Percentiles rank a stretch among this genome's conserved stretches.
phyloP scores from a whole-genome alignment of 2,329 filamentous ascomycete species.

The Talaromyces sp. region DNA sequence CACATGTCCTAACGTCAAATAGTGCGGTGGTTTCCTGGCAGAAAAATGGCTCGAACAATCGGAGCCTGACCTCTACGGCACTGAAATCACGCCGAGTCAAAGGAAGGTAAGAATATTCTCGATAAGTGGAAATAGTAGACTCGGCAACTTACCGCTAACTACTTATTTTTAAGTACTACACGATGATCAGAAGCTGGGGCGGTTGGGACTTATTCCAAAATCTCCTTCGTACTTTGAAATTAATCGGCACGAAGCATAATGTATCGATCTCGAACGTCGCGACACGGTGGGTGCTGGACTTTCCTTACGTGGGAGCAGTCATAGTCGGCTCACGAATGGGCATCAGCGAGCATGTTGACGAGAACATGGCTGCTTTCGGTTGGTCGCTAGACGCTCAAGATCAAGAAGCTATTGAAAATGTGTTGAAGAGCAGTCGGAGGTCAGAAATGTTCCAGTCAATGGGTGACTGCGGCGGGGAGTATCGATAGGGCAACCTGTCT shows the following conservation, averaged over 20 bases:
- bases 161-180: conserved; percentile 2
- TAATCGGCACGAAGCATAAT: conserved; percentile 11
- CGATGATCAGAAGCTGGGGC: conserved; percentile 16
- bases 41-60: conserved; percentile 12
- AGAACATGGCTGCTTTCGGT: conserved; percentile 12
- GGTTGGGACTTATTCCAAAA: conserved; percentile 12
- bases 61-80: conserved; percentile 14
- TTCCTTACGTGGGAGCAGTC: conserved; percentile 13
- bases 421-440: conserved; percentile 2
- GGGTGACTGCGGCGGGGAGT: conserved; percentile 17
- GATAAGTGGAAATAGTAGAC: background rate
- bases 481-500: background rate
- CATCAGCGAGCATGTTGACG: conserved; percentile 15
- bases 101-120: conserved; percentile 7
- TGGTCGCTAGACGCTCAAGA: conserved; percentile 14
- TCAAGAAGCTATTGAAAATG: conserved; percentile 9
- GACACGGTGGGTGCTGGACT: conserved; percentile 16
- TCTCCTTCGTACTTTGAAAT: conserved; percentile 1
- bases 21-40: conserved; percentile 17
- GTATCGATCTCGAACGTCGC: conserved; percentile 16
- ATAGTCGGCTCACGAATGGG: conserved; percentile 16
- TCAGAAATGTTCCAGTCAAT: conserved; percentile 12
- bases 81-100: conserved; percentile 15
- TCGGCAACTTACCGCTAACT: background rate
- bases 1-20: background rate